Evolutionary conservation across 2,329 filamentous ascomycete genomes (phyloP), one percentile per base, ranked within the genome.

Genomic region (Botryotinia narcissicola): DNA sequence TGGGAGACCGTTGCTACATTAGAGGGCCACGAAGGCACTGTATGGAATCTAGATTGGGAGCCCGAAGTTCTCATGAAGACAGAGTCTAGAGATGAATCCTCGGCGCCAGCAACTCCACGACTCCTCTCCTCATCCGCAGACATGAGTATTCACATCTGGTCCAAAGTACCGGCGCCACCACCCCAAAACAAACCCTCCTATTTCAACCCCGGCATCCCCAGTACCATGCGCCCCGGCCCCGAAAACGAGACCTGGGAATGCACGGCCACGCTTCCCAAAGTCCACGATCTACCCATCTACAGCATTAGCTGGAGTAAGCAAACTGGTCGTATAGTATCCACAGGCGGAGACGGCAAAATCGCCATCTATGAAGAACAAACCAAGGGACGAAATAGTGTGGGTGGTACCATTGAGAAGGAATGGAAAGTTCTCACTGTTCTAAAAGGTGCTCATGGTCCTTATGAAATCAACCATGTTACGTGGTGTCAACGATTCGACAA

Each of bases 1-100:
- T 99, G 96, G 96, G 92, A 92, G 18, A 97, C 95, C 80, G 92
- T 97, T 42, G 89, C 92, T 16, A 89, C 94, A 63, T 85, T 98
- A 40, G 89, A 92, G 77, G 94, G 93, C 0, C 95, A 98, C 81
- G 85, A 84, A 42, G 93, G 92, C 3, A 99, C 96, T 3, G 95
- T 98, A 18, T 99, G 96, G 96, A 92, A 90, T 77, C 81, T 98
- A 22, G 91, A 95, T 83, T 94, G 86, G 88, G 93, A 89, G 85
- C 84, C 80, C 78, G 82, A 77, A 68, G 76, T 79, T 61, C 77
- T 74, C 54, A 74, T 77, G 57, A 76, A 76, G 60, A 67, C 62
- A 20, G 60, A 62, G 5, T 51, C 84, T 16, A 79, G 80, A 16
- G 77, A 80, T 10, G 81, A 82, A 29, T 81, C 81, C 59, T 80